Conservation (phyloP, 176 grass and related monocot genomes). For the Aegilops longissima region DNA sequence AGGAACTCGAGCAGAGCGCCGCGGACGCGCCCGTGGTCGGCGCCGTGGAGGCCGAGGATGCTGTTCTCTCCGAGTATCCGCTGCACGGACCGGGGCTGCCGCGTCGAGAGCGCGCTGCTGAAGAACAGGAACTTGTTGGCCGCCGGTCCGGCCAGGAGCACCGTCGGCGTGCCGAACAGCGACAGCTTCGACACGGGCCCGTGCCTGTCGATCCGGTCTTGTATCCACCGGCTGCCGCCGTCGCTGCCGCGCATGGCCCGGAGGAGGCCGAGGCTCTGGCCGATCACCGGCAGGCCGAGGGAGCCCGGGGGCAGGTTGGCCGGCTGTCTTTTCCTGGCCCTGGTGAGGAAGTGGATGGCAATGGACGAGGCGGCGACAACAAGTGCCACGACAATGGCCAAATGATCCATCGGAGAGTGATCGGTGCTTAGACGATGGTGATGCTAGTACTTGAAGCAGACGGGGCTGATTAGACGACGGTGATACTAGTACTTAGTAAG, state of each 20-base stretch:
- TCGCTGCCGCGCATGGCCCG: not conserved
- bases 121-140: slow-evolving; percentile 54
- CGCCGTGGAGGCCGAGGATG: slow-evolving; percentile 38
- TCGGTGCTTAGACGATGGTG: too few species aligned
- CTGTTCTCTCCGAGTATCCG: slow-evolving; percentile 28
- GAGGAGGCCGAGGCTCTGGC: too few species aligned
- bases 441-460: too few species aligned
- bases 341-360: too few species aligned
- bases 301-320: too few species aligned
- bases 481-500: too few species aligned
- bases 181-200: slow-evolving; percentile 64
- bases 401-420: too few species aligned
- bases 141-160: slow-evolving; percentile 29
- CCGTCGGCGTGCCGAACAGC: slow-evolving; percentile 44
- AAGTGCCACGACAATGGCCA: too few species aligned
- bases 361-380: too few species aligned
- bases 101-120: slow-evolving; percentile 15
- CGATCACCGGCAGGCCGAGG: too few species aligned
- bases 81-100: slow-evolving; percentile 37
- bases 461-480: too few species aligned
- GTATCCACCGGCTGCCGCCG: not conserved
- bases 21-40: slow-evolving; percentile 44
- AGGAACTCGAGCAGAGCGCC: slow-evolving; percentile 50
- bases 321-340: too few species aligned
- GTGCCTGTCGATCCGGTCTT: slow-evolving; percentile 19